phyloP scores from a whole-genome alignment of 2,329 filamentous ascomycete genomes.

The Parafenestella ontariensis region DNA sequence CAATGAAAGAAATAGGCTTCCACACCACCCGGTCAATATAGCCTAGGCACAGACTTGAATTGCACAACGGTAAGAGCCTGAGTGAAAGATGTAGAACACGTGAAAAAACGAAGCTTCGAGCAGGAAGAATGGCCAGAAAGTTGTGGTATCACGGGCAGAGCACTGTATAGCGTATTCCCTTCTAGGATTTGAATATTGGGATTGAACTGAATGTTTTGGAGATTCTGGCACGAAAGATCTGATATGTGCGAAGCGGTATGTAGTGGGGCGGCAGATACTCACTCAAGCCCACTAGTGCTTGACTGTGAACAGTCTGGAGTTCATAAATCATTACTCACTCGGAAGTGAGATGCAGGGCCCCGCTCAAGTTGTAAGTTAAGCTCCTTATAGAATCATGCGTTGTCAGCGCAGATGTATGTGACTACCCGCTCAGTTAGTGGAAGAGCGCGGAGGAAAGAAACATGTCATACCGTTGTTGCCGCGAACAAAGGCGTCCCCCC shows the following conservation, averaged over 20 bases:
- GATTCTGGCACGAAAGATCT: not conserved
- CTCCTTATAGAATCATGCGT: slow-evolving; percentile 19
- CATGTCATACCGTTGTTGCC: slow-evolving; percentile 84
- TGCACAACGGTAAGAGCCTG: not conserved
- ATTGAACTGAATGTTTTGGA: no score
- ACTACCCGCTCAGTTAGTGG: slow-evolving; percentile 27
- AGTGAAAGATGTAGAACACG: not conserved
- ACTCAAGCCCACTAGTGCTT: not conserved
- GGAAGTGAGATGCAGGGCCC: not conserved
- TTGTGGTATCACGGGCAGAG: not conserved
- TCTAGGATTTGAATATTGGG: not conserved
- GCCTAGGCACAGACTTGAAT: not conserved
- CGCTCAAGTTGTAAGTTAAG: not conserved
- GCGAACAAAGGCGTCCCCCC: slow-evolving; percentile 93
- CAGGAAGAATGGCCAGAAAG: not conserved
- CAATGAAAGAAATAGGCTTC: not conserved
- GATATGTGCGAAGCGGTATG: not conserved
- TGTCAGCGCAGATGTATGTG: slow-evolving; percentile 43
- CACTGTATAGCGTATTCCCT: not conserved
- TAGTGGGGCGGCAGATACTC: not conserved
- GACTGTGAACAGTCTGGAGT: not conserved
- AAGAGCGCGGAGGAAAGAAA: not conserved
- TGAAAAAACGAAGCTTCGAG: not conserved
- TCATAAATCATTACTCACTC: not conserved
- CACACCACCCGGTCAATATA: not conserved